Evolutionary conservation across 805 yeast species (phyloP).

Genomic region (Candida ascalaphidarum): DNA sequence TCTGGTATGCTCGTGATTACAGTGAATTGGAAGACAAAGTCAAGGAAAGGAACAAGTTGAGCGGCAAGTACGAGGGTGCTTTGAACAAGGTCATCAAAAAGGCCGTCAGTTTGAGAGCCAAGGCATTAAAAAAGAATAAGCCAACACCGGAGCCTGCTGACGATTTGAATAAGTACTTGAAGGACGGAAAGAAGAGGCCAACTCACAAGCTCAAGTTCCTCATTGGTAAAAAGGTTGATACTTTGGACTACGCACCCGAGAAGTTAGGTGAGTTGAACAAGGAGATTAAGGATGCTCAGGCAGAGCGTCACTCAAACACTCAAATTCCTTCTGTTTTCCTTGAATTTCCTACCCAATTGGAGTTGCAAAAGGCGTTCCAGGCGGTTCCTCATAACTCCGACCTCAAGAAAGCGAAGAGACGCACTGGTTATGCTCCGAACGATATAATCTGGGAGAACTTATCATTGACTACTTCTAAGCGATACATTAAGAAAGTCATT

Average conservation of each 20-base stretch:
- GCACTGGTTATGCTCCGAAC: slow-evolving; percentile 65
- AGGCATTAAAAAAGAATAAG: slow-evolving; percentile 50
- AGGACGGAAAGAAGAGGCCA: slow-evolving; percentile 66
- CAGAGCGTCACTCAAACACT: slow-evolving; percentile 39
- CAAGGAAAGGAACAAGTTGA: slow-evolving; percentile 56
- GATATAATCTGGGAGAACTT: slow-evolving; percentile 83
- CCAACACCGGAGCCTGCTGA: slow-evolving; percentile 48
- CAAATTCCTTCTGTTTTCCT: slow-evolving; percentile 65
- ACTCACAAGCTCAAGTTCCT: slow-evolving; percentile 65
- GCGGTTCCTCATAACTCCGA: slow-evolving; percentile 53
- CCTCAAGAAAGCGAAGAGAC: slow-evolving; percentile 38
- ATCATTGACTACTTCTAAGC: slow-evolving; percentile 45
- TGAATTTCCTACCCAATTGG: slow-evolving; percentile 77
- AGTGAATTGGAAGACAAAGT: slow-evolving; percentile 46
- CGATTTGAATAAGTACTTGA: slow-evolving; percentile 56
- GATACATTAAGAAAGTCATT: slow-evolving; percentile 46
- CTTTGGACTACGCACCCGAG: slow-evolving; percentile 65
- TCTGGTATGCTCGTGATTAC: slow-evolving; percentile 61
- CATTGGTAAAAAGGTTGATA: slow-evolving; percentile 77
- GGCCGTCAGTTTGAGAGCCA: slow-evolving; percentile 47
- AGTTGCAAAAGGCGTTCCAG: slow-evolving; percentile 85
- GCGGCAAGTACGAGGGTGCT: slow-evolving; percentile 57
- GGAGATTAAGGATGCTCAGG: slow-evolving; percentile 54
- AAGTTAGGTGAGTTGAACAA: slow-evolving; percentile 61
- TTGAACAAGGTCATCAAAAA: slow-evolving; percentile 51